Evolutionary conservation across 169 alveolate species (phyloP).

Genomic region (Plasmodium inui): DNA sequence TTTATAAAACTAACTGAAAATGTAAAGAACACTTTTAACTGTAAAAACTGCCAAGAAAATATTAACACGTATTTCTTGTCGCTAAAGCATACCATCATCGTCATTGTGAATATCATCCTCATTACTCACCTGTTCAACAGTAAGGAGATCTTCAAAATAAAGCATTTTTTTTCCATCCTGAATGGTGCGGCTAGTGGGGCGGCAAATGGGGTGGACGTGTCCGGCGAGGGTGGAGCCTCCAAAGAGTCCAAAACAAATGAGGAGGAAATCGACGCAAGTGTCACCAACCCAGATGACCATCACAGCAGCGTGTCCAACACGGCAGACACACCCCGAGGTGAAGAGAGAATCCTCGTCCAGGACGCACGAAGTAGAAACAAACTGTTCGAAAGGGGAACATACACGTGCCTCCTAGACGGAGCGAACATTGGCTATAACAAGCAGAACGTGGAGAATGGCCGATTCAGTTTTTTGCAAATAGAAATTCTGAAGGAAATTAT

Average conservation of each 20-base stretch:
- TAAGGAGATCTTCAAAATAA: conserved; percentile 59
- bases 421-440: conserved; percentile 73
- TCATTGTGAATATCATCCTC: conserved; percentile 45
- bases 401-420: conserved; percentile 70
- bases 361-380: conserved; percentile 10
- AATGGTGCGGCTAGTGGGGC: not conserved
- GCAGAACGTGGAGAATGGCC: conserved; percentile 71
- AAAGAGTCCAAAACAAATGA: not conserved
- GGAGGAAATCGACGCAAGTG: not conserved
- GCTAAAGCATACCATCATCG: conserved; percentile 58
- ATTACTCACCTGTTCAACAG: conserved; percentile 61
- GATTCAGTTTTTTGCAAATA: conserved; percentile 65
- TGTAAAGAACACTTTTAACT: conserved; percentile 48
- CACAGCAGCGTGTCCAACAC: not conserved
- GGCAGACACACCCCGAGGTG: not conserved
- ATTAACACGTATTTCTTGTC: conserved; percentile 59
- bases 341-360: not conserved
- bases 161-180: conserved; percentile 57
- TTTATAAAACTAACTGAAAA: conserved; percentile 68
- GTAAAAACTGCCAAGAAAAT: conserved; percentile 68
- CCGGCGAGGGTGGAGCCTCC: not conserved
- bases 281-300: not conserved
- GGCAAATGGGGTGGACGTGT: not conserved
- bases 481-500: conserved; percentile 67
- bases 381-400: conserved; percentile 31